Percentiles rank a stretch among this genome's conserved stretches.
These are phyloP conservation scores for Chalciporus sp. DNA, from an alignment of 1,284 basidiomycete species.

Conservation along the genomic window DNA sequence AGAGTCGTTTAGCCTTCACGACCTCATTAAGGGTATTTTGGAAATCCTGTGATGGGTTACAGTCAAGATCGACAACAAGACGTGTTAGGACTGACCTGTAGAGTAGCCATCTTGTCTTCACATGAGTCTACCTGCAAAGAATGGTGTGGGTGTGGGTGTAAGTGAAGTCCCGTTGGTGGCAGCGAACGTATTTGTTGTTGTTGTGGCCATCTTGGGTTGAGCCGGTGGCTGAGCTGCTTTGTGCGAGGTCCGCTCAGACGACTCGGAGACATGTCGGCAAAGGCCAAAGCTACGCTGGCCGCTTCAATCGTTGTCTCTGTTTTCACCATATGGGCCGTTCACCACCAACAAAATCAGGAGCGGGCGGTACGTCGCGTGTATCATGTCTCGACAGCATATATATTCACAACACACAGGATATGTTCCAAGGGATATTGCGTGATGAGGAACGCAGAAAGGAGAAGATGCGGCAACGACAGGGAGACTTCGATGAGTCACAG, in stretches of 20 bases:
- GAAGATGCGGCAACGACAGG: constrained; percentile 70
- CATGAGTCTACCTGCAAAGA: constrained; percentile 19
- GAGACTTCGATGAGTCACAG: constrained; percentile 65
- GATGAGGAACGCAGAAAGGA: constrained; percentile 82
- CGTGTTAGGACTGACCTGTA: constrained; percentile 21
- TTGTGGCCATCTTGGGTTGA: constrained; percentile 19
- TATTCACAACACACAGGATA: constrained; percentile 56
- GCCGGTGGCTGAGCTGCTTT: constrained; percentile 21
- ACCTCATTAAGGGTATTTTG: constrained; percentile 78
- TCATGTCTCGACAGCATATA: background rate
- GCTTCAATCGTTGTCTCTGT: constrained; percentile 69
- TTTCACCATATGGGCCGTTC: constrained; percentile 88
- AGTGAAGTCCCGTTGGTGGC: constrained; percentile 4
- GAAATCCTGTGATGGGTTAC: constrained; percentile 59
- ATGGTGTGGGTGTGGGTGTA: background rate
- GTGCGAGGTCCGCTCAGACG: background rate
- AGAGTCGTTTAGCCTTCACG: constrained; percentile 78
- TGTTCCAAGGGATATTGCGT: constrained; percentile 88
- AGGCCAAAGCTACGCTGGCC: constrained; percentile 77
- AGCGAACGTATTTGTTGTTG: constrained; percentile 28
- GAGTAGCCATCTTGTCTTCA: constrained; percentile 26
- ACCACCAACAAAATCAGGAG: constrained; percentile 86
- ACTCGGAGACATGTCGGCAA: constrained; percentile 60
- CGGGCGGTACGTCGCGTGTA: constrained; percentile 60
- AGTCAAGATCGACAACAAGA: constrained; percentile 2